Evolutionary conservation across 306 rosid genomes (phyloP).

Genomic region (Senna tora): DNA sequence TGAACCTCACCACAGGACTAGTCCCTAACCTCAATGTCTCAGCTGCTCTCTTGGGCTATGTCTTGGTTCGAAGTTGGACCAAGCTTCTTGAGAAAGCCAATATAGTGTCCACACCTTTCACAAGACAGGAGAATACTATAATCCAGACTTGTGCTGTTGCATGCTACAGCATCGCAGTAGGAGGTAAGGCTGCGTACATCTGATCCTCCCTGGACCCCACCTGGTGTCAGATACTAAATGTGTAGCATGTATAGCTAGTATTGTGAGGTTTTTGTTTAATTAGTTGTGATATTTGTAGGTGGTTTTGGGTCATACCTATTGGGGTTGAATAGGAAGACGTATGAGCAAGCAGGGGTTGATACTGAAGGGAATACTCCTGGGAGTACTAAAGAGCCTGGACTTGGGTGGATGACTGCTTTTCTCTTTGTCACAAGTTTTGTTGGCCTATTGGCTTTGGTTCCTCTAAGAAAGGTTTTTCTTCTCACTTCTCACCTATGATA

Average conservation of each 20-base stretch:
- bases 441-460: constrained; percentile 90
- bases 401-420: constrained; percentile 95
- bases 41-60: constrained; percentile 95
- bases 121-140: constrained; percentile 89
- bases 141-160: constrained; percentile 99
- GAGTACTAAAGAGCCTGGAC: constrained; percentile 83
- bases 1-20: constrained; percentile 94
- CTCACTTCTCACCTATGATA: too few species aligned
- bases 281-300: constrained; percentile 58
- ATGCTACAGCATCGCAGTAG: constrained; percentile 91
- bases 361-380: constrained; percentile 78
- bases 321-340: constrained; percentile 77
- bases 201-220: too few species aligned
- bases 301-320: constrained; percentile 96
- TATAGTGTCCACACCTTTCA: constrained; percentile 75
- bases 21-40: constrained; percentile 97
- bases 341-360: constrained; percentile 84
- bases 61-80: constrained; percentile 82
- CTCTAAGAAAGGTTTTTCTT: constrained; percentile 78
- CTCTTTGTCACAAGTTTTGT: constrained; percentile 92
- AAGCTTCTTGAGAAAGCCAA: constrained; percentile 77
- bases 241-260: background rate
- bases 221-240: too few species aligned
- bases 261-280: constrained; percentile 8
- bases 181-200: constrained; percentile 62